These are phyloP conservation scores for Helichrysum umbraculigerum DNA, from an alignment of 129 eudicot species.

Conservation along the genomic window DNA sequence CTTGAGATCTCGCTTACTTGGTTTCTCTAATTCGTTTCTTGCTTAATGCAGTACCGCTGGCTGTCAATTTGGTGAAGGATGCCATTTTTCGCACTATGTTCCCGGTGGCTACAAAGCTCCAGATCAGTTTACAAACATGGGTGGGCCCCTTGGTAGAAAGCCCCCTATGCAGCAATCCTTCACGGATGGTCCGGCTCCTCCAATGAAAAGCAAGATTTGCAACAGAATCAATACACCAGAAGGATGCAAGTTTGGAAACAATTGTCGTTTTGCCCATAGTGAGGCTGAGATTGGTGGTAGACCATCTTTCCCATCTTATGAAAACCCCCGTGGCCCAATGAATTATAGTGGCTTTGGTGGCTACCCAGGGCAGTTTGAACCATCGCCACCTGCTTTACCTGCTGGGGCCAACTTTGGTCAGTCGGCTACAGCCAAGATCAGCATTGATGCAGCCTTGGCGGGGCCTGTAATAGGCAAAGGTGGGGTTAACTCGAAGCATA, in stretches of 20 bases:
- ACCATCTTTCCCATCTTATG: constrained; percentile 32
- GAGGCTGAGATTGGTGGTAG: constrained; percentile 49
- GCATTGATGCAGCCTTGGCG: constrained; percentile 63
- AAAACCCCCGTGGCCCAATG: constrained; percentile 39
- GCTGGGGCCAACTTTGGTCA: constrained; percentile 52
- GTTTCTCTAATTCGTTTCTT: background rate
- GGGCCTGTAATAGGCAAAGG: constrained; percentile 62
- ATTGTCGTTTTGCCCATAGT: constrained; percentile 61
- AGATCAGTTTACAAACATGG: constrained; percentile 40
- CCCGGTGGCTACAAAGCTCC: constrained; percentile 58
- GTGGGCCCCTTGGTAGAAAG: constrained; percentile 38
- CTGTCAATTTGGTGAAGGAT: constrained; percentile 58
- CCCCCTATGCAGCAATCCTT: constrained; percentile 33
- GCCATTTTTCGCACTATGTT: constrained; percentile 58
- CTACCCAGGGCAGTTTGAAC: constrained; percentile 25
- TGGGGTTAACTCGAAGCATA: constrained; percentile 55
- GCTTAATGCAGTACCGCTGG: constrained; percentile 54
- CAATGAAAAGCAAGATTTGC: constrained; percentile 51
- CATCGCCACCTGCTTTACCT: constrained; percentile 26
- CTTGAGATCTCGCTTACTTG: background rate
- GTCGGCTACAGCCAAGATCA: constrained; percentile 61
- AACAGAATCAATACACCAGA: constrained; percentile 49
- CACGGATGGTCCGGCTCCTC: constrained; percentile 45
- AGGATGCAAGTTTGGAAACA: constrained; percentile 65
- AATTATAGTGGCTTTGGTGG: constrained; percentile 26